These are phyloP conservation scores for Hansfordia pulvinata DNA, from an alignment of 2,329 filamentous ascomycete genomes.

Conservation along the genomic window DNA sequence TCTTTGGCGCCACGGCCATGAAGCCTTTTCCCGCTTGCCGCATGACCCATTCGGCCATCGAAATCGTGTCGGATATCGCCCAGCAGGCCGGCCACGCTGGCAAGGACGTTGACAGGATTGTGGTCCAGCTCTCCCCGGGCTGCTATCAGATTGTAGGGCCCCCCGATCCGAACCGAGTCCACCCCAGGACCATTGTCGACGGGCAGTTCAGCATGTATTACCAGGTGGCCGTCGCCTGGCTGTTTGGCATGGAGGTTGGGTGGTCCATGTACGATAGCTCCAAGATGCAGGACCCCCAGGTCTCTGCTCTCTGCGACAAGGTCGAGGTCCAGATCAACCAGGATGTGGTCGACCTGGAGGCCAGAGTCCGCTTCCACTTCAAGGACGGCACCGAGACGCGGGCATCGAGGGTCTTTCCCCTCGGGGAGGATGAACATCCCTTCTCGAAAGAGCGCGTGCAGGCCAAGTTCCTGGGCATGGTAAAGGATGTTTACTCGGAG, in stretches of 20 bases:
- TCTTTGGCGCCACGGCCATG: constrained; percentile 10
- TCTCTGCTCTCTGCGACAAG: constrained; percentile 8
- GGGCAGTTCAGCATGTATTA: constrained; percentile 16
- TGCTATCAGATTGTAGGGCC: constrained; percentile 10
- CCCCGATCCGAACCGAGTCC: constrained; percentile 10
- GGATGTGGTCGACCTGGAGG: constrained; percentile 7
- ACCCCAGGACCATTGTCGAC: constrained; percentile 13
- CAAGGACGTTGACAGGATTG: constrained; percentile 6
- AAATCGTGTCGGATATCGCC: constrained; percentile 9
- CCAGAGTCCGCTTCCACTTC: constrained; percentile 5
- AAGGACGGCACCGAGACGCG: constrained; percentile 6
- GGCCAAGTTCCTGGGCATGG: constrained; percentile 11
- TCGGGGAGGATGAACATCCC: constrained; percentile 11
- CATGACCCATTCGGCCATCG: constrained; percentile 15
- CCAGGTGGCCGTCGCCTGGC: constrained; percentile 13
- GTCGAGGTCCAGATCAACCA: constrained; percentile 7
- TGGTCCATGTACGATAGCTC: constrained; percentile 11
- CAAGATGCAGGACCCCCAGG: constrained; percentile 7
- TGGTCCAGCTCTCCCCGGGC: constrained; percentile 8
- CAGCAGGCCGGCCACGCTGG: constrained; percentile 2
- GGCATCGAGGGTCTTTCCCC: constrained; percentile 6
- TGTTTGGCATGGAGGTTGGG: constrained; percentile 10
- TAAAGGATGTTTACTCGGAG: constrained; percentile 6
- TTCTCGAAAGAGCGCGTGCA: constrained; percentile 9
- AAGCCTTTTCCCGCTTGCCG: constrained; percentile 14